These are phyloP conservation scores for Pichia nanzhaoensis DNA, from an alignment of 805 yeast genomes.

Conservation along the genomic window DNA sequence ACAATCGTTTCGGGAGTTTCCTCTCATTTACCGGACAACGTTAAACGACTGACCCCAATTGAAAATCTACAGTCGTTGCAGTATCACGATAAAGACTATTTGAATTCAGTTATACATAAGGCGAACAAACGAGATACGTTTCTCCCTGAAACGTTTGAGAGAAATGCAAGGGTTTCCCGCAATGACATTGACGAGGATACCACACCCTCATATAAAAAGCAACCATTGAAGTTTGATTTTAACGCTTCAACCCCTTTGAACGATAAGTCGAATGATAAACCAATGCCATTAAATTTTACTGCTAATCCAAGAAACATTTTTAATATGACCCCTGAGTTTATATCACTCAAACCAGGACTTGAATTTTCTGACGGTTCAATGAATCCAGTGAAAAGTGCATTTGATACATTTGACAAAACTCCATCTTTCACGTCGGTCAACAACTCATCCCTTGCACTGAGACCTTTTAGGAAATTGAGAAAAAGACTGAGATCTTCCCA, in stretches of 20 bases:
- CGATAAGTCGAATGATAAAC: neutral
- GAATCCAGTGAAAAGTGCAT: slow-evolving; percentile 27
- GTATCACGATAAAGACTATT: slow-evolving; percentile 8
- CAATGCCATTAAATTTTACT: slow-evolving; percentile 4
- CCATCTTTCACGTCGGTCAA: slow-evolving; percentile 5
- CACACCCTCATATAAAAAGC: neutral
- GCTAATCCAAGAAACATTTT: slow-evolving; percentile 8
- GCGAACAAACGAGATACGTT: slow-evolving; percentile 24
- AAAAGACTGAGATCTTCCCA: slow-evolving; percentile 14
- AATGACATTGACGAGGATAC: slow-evolving; percentile 18
- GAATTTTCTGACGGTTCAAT: slow-evolving; percentile 17
- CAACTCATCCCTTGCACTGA: slow-evolving; percentile 8
- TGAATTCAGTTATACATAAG: slow-evolving; percentile 22
- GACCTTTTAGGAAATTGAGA: slow-evolving; percentile 14
- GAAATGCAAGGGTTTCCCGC: neutral
- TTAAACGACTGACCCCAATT: slow-evolving; percentile 12
- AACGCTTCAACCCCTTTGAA: slow-evolving; percentile 5
- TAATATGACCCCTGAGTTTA: slow-evolving; percentile 18
- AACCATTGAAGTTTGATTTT: neutral
- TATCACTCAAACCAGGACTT: slow-evolving; percentile 21
- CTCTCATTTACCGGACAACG: slow-evolving; percentile 6
- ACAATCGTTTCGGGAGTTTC: slow-evolving; percentile 8
- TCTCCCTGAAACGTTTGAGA: slow-evolving; percentile 17
- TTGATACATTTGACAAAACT: slow-evolving; percentile 23
- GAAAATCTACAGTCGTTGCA: slow-evolving; percentile 6